A percentile compares a stretch with the other conserved stretches of the same genome.
Evolutionary conservation across 148 eudicot species (phyloP).

Genomic region (Camellia japonica): DNA sequence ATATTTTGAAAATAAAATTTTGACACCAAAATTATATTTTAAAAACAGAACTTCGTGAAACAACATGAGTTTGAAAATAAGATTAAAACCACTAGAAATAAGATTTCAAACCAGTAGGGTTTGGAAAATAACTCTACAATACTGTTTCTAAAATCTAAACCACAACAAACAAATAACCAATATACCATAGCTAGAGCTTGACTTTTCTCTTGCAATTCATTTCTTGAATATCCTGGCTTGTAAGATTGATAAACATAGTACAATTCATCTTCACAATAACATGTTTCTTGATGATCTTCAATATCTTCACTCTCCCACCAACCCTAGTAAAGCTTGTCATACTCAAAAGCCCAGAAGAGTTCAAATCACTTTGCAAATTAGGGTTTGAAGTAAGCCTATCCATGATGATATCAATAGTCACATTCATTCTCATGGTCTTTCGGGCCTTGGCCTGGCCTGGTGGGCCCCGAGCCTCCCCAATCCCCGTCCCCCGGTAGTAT

Average conservation of each 20-base stretch:
- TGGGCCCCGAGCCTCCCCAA: slow-evolving; percentile 40
- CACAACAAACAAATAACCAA: background rate
- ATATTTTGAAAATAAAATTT: no score
- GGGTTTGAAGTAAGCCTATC: slow-evolving; percentile 19
- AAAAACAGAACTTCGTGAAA: no score
- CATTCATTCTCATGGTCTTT: slow-evolving; percentile 33
- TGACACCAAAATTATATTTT: no score
- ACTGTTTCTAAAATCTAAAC: background rate
- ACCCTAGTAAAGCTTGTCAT: slow-evolving; percentile 31
- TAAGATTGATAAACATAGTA: slow-evolving; percentile 25
- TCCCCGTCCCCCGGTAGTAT: slow-evolving; percentile 19
- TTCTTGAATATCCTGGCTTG: slow-evolving; percentile 24
- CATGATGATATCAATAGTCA: slow-evolving; percentile 29
- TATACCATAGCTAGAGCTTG: slow-evolving; percentile 30
- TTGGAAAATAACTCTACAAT: no score
- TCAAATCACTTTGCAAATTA: slow-evolving; percentile 14
- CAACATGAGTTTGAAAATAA: no score
- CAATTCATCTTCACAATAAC: slow-evolving; percentile 43
- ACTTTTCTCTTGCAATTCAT: slow-evolving; percentile 37
- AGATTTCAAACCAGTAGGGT: no score
- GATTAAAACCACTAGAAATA: no score
- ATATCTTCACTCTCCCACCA: slow-evolving; percentile 36
- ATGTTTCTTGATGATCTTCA: slow-evolving; percentile 34
- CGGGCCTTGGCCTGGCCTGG: slow-evolving; percentile 33
- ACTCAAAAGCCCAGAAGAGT: slow-evolving; percentile 19